Evolutionary conservation across 441 rosid genomes (phyloP).

Genomic region (Arabidopsis lyrata): DNA sequence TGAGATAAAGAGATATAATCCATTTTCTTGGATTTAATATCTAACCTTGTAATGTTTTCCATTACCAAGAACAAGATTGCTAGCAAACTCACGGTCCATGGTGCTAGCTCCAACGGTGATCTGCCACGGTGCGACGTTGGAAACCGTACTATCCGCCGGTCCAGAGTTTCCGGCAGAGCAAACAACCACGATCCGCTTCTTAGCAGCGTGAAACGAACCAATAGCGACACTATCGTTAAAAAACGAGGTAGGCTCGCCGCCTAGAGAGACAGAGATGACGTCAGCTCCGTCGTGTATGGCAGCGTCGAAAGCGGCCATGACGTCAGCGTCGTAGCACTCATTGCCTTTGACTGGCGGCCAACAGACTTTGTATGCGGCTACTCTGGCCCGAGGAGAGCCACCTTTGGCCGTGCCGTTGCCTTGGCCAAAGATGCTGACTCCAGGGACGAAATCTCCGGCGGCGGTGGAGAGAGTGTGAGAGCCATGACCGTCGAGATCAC

Average conservation of each 20-base stretch:
- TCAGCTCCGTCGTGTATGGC: conserved; percentile 84
- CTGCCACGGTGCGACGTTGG: conserved; percentile 77
- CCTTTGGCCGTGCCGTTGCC: conserved; percentile 80
- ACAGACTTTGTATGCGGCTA: conserved; percentile 86
- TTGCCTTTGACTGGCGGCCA: conserved; percentile 56
- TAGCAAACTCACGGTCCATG: conserved; percentile 72
- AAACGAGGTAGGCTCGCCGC: conserved; percentile 46
- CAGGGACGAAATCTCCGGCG: conserved; percentile 64
- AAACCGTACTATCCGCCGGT: conserved; percentile 51
- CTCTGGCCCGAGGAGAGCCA: conserved; percentile 81
- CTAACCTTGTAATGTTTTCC: conserved; percentile 57
- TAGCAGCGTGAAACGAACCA: conserved; percentile 69
- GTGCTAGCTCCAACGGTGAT: conserved; percentile 81
- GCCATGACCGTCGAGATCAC: conserved; percentile 81
- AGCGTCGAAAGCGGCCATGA: conserved; percentile 71
- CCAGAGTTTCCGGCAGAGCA: conserved; percentile 74
- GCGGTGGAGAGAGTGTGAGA: conserved; percentile 90
- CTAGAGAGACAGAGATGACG: conserved; percentile 71
- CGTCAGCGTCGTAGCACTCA: conserved; percentile 67
- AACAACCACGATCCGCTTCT: conserved; percentile 57
- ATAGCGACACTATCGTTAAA: conserved; percentile 59
- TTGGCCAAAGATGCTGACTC: conserved; percentile 58
- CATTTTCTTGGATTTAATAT: not conserved
- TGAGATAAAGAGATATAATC: not conserved
- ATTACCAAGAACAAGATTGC: conserved; percentile 59